phyloP scores from a whole-genome alignment of 495 filamentous ascomycete genomes.

The Xylaria palmicola region DNA sequence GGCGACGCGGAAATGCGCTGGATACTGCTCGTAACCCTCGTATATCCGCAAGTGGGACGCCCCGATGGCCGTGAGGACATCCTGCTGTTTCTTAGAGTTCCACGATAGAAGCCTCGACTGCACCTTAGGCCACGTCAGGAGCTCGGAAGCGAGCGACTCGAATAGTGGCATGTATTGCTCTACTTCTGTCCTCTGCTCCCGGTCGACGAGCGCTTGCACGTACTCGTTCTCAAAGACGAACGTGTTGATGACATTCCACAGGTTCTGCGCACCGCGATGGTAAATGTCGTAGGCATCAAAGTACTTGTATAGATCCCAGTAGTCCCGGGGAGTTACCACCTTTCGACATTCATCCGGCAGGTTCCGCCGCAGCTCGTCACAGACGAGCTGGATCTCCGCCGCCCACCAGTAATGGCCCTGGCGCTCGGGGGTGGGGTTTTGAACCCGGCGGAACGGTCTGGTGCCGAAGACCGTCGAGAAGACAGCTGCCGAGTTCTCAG shows the following conservation, averaged over 20 bases:
- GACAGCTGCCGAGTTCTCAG: conserved; percentile 22
- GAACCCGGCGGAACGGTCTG: conserved; percentile 21
- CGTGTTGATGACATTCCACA: conserved; percentile 36
- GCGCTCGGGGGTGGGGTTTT: conserved; percentile 26
- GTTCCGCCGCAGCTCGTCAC: conserved; percentile 26
- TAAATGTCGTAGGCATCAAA: conserved; percentile 55
- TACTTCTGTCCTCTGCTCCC: conserved; percentile 14
- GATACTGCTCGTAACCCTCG: conserved; percentile 8
- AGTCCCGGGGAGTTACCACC: conserved; percentile 23
- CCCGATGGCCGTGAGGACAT: conserved; percentile 5
- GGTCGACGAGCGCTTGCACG: neutral
- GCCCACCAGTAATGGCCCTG: conserved; percentile 22
- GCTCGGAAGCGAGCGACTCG: neutral
- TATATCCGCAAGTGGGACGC: neutral
- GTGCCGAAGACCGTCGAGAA: conserved; percentile 36
- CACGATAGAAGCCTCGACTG: neutral
- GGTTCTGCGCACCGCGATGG: conserved; percentile 42
- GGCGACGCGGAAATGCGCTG: neutral
- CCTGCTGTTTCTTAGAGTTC: neutral
- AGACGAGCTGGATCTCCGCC: conserved; percentile 28
- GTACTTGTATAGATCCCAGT: conserved; percentile 46
- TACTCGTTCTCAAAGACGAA: conserved; percentile 33
- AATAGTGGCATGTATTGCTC: conserved; percentile 15
- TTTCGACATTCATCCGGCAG: conserved; percentile 33
- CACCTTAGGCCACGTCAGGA: neutral